Base-by-base conservation (phyloP, 1,139 yeast species). In the Suhomyces chickasaworum region DNA sequence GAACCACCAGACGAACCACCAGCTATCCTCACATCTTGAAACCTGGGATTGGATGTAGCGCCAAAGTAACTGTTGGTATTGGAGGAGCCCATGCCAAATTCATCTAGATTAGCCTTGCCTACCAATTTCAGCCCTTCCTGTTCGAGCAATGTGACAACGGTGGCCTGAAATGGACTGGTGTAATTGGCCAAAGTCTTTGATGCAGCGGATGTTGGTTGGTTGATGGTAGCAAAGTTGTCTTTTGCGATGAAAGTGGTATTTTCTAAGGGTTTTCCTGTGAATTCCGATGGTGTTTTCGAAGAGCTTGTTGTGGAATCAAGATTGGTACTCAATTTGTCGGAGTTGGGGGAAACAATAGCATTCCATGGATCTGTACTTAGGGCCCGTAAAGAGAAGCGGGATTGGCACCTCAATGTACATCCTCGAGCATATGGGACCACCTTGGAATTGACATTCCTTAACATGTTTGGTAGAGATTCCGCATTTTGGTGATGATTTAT, bases 1-100 rank as follows among this genome's bases (percentile, higher is more conserved):
- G 95, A 81, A 0, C 99, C 99, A 9, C 98, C 97, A 3, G 97
- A 89, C 0, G 97, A 90, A 0, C 99, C 99, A 2, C 99, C 99
- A 1, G 89, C 74, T 0, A 87, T 72, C 37, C 72, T 66, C 40
- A 49, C 69, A 23, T 59, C 66, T 3, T 57, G 54, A 53, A 65
- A 81, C 22, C 70, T 49, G 0, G 99, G 98, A 59, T 93, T 93
- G 5, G 71, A 52, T 0, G 86, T 76, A 1, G 86, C 76, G 0
- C 97, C 97, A 60, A 69, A 84, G 45, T 54, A 69, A 7, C 85
- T 80, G 60, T 73, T 78, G 33, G 79, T 75, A 58, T 64, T 84
- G 1, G 84, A 75, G 4, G 89, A 83, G 2, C 99, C 99, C 99
- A 95, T 95, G 1, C 96, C 99, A 69, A 93, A 95, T 66, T 95